phyloP scores from a whole-genome alignment of 306 rosid species.

The Luffa aegyptiaca region DNA sequence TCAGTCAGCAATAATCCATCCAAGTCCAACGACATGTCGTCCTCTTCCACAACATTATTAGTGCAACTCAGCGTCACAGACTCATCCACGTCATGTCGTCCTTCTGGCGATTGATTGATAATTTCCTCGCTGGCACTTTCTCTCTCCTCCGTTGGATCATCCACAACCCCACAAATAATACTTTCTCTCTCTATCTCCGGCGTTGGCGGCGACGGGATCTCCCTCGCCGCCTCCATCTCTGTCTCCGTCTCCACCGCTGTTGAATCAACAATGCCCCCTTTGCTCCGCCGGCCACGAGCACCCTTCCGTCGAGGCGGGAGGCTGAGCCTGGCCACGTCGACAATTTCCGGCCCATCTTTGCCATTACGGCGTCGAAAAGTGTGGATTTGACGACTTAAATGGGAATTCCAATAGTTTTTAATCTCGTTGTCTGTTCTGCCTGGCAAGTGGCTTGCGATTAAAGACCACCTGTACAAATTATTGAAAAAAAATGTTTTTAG shows the following conservation, averaged over 20 bases:
- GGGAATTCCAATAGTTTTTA: conserved; percentile 89
- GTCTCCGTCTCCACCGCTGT: conserved; percentile 15
- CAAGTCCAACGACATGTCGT: conserved; percentile 5
- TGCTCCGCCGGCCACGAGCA: not conserved
- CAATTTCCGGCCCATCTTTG: not conserved
- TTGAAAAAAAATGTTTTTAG: not conserved
- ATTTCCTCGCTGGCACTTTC: not conserved
- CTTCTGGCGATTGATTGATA: not conserved
- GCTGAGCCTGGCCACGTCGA: conserved; percentile 8
- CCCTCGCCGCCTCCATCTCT: not conserved
- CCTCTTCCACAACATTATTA: conserved; percentile 29
- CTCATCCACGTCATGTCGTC: conserved; percentile 11
- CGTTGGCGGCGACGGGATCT: conserved; percentile 13
- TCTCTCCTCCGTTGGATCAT: not conserved
- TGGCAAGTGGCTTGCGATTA: conserved; percentile 65
- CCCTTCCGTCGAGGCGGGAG: conserved; percentile 8
- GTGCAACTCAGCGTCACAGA: conserved; percentile 5
- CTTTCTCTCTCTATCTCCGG: conserved; percentile 25
- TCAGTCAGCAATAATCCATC: not conserved
- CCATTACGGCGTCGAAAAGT: conserved; percentile 20
- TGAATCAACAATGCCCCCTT: not conserved
- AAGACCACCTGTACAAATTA: conserved; percentile 52
- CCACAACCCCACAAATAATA: not conserved
- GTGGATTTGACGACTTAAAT: conserved; percentile 50
- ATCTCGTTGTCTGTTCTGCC: conserved; percentile 97